Conservation (phyloP, 2,329 filamentous ascomycete genomes). For the Scolecobasidium constrictum region DNA sequence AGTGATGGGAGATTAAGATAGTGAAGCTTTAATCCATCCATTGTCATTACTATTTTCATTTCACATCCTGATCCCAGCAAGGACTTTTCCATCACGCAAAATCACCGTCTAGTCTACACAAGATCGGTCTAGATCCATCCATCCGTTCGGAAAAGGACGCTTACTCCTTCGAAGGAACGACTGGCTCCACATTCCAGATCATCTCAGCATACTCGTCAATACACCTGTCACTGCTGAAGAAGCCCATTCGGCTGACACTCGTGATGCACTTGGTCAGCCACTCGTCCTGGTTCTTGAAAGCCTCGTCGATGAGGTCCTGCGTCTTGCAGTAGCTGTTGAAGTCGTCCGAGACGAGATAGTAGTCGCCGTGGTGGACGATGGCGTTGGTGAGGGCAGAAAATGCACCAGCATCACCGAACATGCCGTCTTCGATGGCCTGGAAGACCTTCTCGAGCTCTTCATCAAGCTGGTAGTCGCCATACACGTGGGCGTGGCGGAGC, state of each 20-base stretch:
- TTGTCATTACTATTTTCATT: too few species aligned
- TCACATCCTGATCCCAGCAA: too few species aligned
- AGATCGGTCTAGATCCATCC: too few species aligned
- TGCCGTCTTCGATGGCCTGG: constrained; percentile 64
- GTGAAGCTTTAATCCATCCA: too few species aligned
- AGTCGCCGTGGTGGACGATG: constrained; percentile 88
- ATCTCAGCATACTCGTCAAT: constrained; percentile 95
- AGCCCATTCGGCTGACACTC: constrained; percentile 87
- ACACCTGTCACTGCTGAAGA: constrained; percentile 90
- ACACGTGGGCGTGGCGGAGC: constrained; percentile 80
- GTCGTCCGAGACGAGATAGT: constrained; percentile 95
- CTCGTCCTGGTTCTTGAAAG: constrained; percentile 82
- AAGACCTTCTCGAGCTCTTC: constrained; percentile 72
- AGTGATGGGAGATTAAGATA: too few species aligned
- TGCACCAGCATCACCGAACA: constrained; percentile 66
- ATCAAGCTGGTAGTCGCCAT: constrained; percentile 70
- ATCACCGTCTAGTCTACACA: too few species aligned
- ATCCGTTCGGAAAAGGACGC: too few species aligned
- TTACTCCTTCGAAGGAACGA: too few species aligned
- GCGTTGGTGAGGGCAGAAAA: constrained; percentile 78
- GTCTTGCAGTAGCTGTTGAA: constrained; percentile 93
- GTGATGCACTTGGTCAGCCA: constrained; percentile 88
- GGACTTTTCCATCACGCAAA: too few species aligned
- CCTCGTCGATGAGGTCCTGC: constrained; percentile 80
- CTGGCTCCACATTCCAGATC: constrained; percentile 93